These are phyloP conservation scores for Imleria badia DNA, from an alignment of 768 basidiomycete genomes.

Conservation along the genomic window DNA sequence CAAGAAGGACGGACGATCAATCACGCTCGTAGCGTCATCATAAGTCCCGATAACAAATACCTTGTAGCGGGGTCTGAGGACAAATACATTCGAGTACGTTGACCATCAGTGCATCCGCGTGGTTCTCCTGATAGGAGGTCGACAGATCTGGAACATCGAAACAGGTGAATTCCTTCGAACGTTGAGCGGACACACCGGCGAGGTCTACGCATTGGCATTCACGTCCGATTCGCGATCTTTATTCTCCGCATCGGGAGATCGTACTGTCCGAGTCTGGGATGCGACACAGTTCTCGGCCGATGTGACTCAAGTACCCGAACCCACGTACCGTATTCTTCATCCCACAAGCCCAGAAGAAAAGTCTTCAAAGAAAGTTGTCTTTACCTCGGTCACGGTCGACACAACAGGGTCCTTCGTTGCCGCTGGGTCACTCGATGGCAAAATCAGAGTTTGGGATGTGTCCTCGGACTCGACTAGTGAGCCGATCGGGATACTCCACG, in stretches of 20 bases:
- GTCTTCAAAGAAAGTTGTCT: constrained; percentile 24
- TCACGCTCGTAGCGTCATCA: constrained; percentile 32
- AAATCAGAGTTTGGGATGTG: constrained; percentile 53
- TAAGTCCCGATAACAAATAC: constrained; percentile 32
- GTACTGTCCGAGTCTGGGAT: constrained; percentile 37
- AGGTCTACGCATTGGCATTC: constrained; percentile 38
- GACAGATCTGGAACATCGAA: constrained; percentile 28
- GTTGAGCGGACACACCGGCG: constrained; percentile 33
- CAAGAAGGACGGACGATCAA: constrained; percentile 22
- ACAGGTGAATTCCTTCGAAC: constrained; percentile 29
- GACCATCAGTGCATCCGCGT: background rate
- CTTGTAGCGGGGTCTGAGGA: constrained; percentile 37
- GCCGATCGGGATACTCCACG: constrained; percentile 25
- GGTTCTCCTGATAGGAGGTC: constrained; percentile 1
- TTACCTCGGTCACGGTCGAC: constrained; percentile 32
- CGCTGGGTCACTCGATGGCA: constrained; percentile 52
- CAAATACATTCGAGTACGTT: constrained; percentile 32
- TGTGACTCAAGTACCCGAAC: constrained; percentile 18
- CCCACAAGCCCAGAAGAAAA: constrained; percentile 15
- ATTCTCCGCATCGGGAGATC: constrained; percentile 38
- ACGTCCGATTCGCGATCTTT: constrained; percentile 34
- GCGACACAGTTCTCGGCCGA: constrained; percentile 24
- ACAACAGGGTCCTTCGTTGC: constrained; percentile 43
- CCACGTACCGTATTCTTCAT: constrained; percentile 19
- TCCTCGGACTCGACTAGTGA: constrained; percentile 30